Base-by-base conservation (phyloP, 371 early-diverging fungal genomes). In the Lichtheimia ornata region DNA sequence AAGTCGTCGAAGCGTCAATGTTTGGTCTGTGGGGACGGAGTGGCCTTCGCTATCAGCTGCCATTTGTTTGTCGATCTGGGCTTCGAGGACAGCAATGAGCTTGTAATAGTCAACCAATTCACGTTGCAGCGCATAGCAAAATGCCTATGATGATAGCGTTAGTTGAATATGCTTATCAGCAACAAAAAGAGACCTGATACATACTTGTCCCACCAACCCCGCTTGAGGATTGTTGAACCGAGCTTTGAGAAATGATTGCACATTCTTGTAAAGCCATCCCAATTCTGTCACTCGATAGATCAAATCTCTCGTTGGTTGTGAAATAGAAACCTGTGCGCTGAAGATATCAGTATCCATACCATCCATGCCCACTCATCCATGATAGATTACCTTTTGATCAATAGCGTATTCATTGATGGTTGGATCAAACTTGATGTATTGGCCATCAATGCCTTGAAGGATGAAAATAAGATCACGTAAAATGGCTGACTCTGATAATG, bases 401-500 rank as follows among this genome's bases (percentile, higher is more conserved):
- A 94, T 70, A 2, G 62, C 55, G 59, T 83, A 91, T 4, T 77
- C 73, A 5, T 77, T 70, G 13, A 67, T 61, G 2, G 62, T 63
- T 5, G 62, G 18, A 58, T 90, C 85, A 61, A 82, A 94, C 60
- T 82, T 83, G 25, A 97, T 82, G 63, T 86, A 89, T 56, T 83
- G 84, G 41, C 98, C 98, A 75, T 97, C 92, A 51, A 98, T 91
- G 2, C 95, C 98, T 70, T 97, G 98, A 70, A 96, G 89, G 14
- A 96, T 82, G 69, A 84, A 98, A 6, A 98, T 81, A 53, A 96
- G 70, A 57, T 98, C 98, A 2, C 90, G 84, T 42, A 98, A 69
- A 25, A 96, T 68, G 0, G 79, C 79, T 2, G 83, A 67, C 68
- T 97, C 96, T 13, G 83, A 66, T 4, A 88, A 76, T 47, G 43